Evolutionary conservation across 805 yeast genomes (phyloP), one percentile per base, ranked within the genome.

Genomic region (Debaryomyces maramus): DNA sequence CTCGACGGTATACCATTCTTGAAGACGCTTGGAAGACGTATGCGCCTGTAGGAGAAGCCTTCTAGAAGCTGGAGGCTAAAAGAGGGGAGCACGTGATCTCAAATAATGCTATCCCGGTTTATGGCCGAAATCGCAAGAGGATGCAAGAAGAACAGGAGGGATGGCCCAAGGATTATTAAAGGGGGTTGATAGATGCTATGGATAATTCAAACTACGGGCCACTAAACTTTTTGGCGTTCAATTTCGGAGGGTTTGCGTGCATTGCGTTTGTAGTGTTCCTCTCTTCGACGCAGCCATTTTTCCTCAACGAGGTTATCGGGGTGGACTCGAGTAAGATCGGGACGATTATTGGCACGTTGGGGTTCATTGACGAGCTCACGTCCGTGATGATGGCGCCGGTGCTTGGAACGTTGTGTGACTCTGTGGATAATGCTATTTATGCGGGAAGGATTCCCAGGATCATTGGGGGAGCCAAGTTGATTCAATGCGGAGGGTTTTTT

Each of bases 331-430:
- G 43, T n/a, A 53, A 57, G 19, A 51, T 67, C 26, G 74, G 73
- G 0, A 39, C 49, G 19, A 44, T 59, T 19, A 59, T 66, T 9
- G 74, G 74, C 2, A 45, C 53, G 6, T 45, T 68, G 30, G 72
- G 72, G 1, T 73, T 80, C 30, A 73, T 71, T 13, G 89, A 83
- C 54, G 89, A 84, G 53, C 42, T 82, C 7, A 60, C 78, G 0
- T 68, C 79, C 4, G 73, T 83, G 36, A 34, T 69, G 0, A 48
- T 72, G 13, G 73, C 85, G 9, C 89, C 90, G 0, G 58, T 82
- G 16, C 61, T 82, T 46, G 91, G 90, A 3, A 75, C 83, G 0
- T 51, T 80, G 19, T 72, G 79, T 47, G 90, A 84, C 52, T 72
- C 74, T 47, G 58, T 81, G 36, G 57, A 58, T 21, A 49, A 41